Evolutionary conservation across 176 grass and related monocot species (phyloP).

Genomic region (Bromus sterilis): DNA sequence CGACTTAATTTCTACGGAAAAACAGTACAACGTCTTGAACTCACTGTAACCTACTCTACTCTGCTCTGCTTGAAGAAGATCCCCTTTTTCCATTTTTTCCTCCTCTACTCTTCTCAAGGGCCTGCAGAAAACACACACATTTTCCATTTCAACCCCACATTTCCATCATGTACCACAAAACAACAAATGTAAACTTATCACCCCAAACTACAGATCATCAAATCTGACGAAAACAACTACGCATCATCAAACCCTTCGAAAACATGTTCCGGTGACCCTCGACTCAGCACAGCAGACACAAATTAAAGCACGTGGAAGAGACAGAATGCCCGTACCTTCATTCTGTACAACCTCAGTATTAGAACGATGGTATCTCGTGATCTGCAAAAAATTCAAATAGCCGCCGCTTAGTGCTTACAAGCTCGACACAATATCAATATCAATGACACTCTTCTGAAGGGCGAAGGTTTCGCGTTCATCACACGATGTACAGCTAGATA

Average conservation of each 20-base stretch:
- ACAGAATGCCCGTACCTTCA: constrained; percentile 39
- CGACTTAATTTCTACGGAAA: no score
- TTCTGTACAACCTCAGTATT: constrained; percentile 66
- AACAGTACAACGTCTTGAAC: no score
- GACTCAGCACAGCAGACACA: neutral
- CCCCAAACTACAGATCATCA: neutral
- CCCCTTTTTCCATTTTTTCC: constrained; percentile 54
- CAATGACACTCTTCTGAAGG: neutral
- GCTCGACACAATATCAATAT: neutral
- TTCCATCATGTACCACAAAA: neutral
- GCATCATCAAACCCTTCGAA: neutral
- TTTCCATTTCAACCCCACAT: neutral
- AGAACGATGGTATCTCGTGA: constrained; percentile 78
- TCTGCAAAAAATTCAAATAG: constrained; percentile 33
- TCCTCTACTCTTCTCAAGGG: constrained; percentile 69
- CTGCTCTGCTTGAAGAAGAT: no score
- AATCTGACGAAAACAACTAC: neutral
- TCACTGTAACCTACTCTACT: no score
- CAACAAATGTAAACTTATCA: neutral
- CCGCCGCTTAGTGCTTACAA: neutral
- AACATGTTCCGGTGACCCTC: neutral
- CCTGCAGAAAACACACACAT: constrained; percentile 32
- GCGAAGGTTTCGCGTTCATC: neutral
- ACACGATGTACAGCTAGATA: neutral
- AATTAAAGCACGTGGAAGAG: neutral